Conservation (phyloP, 1,284 basidiomycete species). For the Sutorius eximius region DNA sequence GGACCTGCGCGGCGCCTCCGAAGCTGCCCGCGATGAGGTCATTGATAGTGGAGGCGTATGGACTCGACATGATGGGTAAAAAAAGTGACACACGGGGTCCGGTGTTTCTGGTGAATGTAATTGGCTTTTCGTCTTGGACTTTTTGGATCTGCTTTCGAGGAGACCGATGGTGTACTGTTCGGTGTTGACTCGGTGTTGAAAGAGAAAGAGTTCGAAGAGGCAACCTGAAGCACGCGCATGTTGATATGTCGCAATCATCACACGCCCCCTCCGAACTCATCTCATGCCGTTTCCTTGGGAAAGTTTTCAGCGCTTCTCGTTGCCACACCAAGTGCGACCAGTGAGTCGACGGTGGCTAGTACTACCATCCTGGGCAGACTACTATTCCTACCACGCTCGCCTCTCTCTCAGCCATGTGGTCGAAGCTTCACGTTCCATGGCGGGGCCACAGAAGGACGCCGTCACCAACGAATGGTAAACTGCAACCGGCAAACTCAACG, state of each 20-base stretch:
- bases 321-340: background rate
- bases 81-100: no score
- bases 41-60: conserved; percentile 55
- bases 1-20: conserved; percentile 77
- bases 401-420: conserved; percentile 10
- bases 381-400: no score
- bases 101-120: no score
- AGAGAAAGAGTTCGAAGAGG: background rate
- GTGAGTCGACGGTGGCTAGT: background rate
- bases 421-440: conserved; percentile 8
- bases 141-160: no score
- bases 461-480: conserved; percentile 8
- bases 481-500: background rate
- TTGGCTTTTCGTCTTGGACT: no score
- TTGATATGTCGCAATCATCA: conserved; percentile 10
- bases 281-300: background rate
- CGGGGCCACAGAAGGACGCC: conserved; percentile 7
- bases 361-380: background rate
- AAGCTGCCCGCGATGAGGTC: conserved; percentile 78
- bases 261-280: background rate
- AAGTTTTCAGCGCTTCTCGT: background rate
- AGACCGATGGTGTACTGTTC: background rate
- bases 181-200: background rate
- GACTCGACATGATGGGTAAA: conserved; percentile 14
- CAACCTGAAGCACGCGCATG: background rate